Evolutionary conservation across 495 filamentous ascomycete genomes (phyloP), one percentile per base, ranked within the genome.

Genomic region (Daldinia decipiens): DNA sequence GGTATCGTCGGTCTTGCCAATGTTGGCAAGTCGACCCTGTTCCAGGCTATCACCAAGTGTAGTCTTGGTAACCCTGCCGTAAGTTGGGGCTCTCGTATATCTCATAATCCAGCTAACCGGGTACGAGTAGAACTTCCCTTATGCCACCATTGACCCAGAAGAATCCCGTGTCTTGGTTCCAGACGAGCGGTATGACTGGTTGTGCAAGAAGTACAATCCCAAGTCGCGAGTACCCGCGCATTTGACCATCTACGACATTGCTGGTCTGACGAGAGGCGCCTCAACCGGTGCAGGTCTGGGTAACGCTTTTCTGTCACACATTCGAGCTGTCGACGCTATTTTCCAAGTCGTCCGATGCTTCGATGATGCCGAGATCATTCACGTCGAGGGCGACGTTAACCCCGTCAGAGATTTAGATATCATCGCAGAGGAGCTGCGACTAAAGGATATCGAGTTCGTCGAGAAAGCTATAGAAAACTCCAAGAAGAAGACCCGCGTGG

Each of bases 1-100:
- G 96, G 96, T 87, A 99, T 99, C 89, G 96, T 99, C 79, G 96
- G 96, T 82, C 90, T 99, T 78, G 96, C 96, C 77, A 99, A 99
- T 81, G 96, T 99, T 70, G 96, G 96, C 78, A 99, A 99, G 83
- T 99, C 96, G 64, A 99, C 96, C 26, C 91, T 99, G 75, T 99
- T 99, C 86, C 96, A 99, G 83, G 94, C 96, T 71, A 97, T 99
- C 85, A 99, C 96, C 70, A 98, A 97, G 86, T 98, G 91, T 81
- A 90, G 89, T 69, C 88, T 99, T 74, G 96, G 96, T 83, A 99
- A 99, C 84, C 96, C 96, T 71, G 96, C 95, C 81, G 91, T 93
- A 84, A 76, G 87, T 83, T 50, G 39, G 56, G 65, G 50, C 45
- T 51, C 65, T 39, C 59, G 59, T 27, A 58, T 34, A 36, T 38